Evolutionary conservation across 2,329 filamentous ascomycete genomes (phyloP), one percentile per base, ranked within the genome.

Genomic region (Elsinoe fawcettii): DNA sequence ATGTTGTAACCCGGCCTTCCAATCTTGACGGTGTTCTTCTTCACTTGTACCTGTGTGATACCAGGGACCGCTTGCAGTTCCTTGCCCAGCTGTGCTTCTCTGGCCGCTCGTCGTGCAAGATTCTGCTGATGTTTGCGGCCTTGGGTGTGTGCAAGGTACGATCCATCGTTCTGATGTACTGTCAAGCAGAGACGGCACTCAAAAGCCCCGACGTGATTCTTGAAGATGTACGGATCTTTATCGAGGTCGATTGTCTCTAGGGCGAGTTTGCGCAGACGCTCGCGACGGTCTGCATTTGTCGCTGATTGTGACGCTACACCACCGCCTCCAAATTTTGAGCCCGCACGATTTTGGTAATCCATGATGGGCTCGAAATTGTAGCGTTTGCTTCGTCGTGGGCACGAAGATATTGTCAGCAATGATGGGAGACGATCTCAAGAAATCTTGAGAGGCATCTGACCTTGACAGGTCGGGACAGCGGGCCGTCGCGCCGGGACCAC

Each of bases 211-310:
- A 97, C 89, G 74, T 99, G 92, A 79, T 99, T 99, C 74, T 95
- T 95, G 85, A 99, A 99, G 79, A 97, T 96, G 82, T 97, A 99
- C 0, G 93, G 93, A 76, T 99, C 93, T 76, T 96, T 97, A 76
- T 97, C 93, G 62, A 97, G 88, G 77, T 97, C 92, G 79, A 99
- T 99, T 57, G 90, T 95, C 76, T 99, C 93, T 69, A 99, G 88
- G 59, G 93, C 93, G 69, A 99, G 90, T 77, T 96, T 96, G 73
- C 92, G 90, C 37, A 99, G 86, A 62, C 93, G 91, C 74, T 99
- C 93, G 71, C 93, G 89, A 59, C 93, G 90, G 81, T 97, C 93
- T 63, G 93, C 92, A 74, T 97, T 97, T 61, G 90, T 95, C 59
- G 90, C 89, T 67, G 87, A 91, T 69, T 90, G 84, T 5, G 91